Conservation (phyloP, 345 rosid genomes). For the Bretschneidera sinensis region DNA sequence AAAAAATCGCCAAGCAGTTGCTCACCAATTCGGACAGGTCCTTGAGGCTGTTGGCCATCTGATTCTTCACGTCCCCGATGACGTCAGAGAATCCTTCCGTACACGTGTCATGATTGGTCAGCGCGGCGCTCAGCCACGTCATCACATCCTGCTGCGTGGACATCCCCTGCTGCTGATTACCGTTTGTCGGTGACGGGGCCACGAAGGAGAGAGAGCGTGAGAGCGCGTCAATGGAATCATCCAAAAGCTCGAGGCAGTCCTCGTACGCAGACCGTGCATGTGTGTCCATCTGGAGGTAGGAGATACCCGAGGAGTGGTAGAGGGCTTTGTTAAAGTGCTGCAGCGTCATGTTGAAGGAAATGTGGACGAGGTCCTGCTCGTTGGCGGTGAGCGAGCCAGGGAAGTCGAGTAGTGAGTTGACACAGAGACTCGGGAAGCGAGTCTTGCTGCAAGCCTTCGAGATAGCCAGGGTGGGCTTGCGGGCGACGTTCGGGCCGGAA, state of each 20-base stretch:
- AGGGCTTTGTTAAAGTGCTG: constrained; percentile 79
- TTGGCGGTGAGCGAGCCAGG: constrained; percentile 60
- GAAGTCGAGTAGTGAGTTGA: constrained; percentile 56
- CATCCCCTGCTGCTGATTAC: constrained; percentile 14
- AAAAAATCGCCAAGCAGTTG: constrained; percentile 76
- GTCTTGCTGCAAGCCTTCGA: constrained; percentile 61
- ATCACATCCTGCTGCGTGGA: constrained; percentile 60
- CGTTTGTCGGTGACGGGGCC: constrained; percentile 12
- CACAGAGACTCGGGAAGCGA: constrained; percentile 62
- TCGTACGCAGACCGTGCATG: constrained; percentile 72
- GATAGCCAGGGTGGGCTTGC: constrained; percentile 72
- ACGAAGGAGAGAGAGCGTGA: constrained; percentile 59
- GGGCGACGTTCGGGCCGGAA: constrained; percentile 23
- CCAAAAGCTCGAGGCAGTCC: constrained; percentile 84
- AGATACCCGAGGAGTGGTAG: constrained; percentile 47
- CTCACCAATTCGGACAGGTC: constrained; percentile 89
- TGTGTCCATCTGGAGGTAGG: constrained; percentile 52
- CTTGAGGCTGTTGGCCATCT: constrained; percentile 48
- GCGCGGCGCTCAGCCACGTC: constrained; percentile 94
- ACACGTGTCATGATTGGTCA: constrained; percentile 96
- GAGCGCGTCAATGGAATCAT: constrained; percentile 78
- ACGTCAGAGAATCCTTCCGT: constrained; percentile 67
- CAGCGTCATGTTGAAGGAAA: constrained; percentile 88
- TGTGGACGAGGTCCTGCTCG: constrained; percentile 75
- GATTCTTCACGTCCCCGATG: constrained; percentile 54